Evolutionary conservation across 2,329 filamentous ascomycete species (phyloP).

Genomic region (Sclerotinia minor): DNA sequence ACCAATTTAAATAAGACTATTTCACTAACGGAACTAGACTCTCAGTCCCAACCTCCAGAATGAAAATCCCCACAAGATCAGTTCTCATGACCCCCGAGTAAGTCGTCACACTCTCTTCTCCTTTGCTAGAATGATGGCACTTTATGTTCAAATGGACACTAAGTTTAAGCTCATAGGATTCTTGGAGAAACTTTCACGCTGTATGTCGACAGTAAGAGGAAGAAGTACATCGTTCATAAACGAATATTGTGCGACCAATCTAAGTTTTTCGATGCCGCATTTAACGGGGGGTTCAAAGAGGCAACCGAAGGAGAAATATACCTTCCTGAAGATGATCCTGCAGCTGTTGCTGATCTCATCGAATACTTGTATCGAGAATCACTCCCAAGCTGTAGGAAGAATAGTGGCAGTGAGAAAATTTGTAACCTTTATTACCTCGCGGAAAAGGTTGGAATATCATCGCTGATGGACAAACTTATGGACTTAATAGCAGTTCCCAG

Average conservation of each 20-base stretch:
- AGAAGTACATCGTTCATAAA: slow-evolving; percentile 30
- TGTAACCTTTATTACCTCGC: slow-evolving; percentile 14
- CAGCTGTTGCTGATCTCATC: not conserved
- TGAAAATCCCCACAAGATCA: not conserved
- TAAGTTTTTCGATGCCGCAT: slow-evolving; percentile 26
- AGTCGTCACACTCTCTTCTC: not conserved
- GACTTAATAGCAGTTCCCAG: not conserved
- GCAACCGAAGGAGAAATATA: not conserved
- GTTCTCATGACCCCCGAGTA: slow-evolving; percentile 17
- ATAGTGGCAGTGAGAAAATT: not conserved
- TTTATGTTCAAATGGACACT: no score
- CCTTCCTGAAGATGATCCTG: slow-evolving; percentile 26
- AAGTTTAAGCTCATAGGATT: not conserved
- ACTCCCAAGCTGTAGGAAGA: not conserved
- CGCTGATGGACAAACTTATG: not conserved
- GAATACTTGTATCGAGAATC: slow-evolving; percentile 8
- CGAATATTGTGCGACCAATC: slow-evolving; percentile 27
- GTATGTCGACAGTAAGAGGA: slow-evolving; percentile 20
- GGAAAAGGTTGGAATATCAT: slow-evolving; percentile 18
- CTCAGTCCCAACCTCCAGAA: not conserved
- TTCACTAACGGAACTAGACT: not conserved
- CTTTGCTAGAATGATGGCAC: not conserved
- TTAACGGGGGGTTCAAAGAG: slow-evolving; percentile 20
- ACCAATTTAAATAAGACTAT: no score
- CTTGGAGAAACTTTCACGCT: slow-evolving; percentile 24